Conservation (phyloP, 179 eudicot species). For the Spergularia azorica region DNA sequence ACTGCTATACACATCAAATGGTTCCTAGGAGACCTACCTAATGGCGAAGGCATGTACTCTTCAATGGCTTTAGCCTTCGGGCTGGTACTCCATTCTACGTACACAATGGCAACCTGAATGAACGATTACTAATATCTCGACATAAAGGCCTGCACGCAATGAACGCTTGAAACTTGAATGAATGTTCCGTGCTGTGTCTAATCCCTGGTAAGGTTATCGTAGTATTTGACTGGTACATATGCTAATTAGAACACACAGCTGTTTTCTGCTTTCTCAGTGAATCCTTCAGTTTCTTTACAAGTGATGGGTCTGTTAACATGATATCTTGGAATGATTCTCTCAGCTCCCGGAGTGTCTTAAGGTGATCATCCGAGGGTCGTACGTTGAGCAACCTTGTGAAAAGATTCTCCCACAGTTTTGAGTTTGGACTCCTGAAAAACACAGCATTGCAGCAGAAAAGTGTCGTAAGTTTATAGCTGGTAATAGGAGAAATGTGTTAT, state of each 20-base stretch:
- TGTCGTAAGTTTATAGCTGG: not conserved
- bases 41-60: too few relatives aligned
- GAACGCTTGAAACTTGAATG: too few relatives aligned
- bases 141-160: too few relatives aligned
- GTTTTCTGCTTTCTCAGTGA: constrained; percentile 62
- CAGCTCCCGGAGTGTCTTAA: constrained; percentile 44
- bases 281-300: constrained; percentile 70
- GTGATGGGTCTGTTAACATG: constrained; percentile 57
- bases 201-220: not conserved
- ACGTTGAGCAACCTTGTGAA: constrained; percentile 71
- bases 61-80: too few relatives aligned
- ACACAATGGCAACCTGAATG: too few relatives aligned
- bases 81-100: too few relatives aligned
- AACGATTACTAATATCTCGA: too few relatives aligned
- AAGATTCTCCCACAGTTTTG: constrained; percentile 68
- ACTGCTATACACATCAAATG: too few relatives aligned
- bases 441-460: not conserved
- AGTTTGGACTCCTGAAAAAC: constrained; percentile 70
- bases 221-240: not conserved
- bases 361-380: constrained; percentile 56
- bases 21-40: too few relatives aligned
- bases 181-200: too few relatives aligned
- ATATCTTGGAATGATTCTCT: constrained; percentile 69
- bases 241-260: constrained; percentile 66
- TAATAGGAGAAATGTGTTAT: not conserved